These are phyloP conservation scores for Echeveria elegans DNA, from an alignment of 164 flowering plant species.

Conservation along the genomic window DNA sequence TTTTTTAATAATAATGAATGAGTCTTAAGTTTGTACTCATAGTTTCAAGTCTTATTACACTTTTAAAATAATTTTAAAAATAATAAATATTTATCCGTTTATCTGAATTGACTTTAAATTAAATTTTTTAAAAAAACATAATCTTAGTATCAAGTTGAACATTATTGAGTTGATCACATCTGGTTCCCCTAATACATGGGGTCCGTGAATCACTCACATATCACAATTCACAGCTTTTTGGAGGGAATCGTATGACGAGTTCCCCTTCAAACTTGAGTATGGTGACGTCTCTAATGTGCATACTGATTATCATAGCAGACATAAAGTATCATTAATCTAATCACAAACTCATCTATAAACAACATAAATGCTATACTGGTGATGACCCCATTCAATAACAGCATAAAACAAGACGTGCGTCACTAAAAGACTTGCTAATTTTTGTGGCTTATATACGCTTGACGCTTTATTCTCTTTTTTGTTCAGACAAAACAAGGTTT, in stretches of 20 bases:
- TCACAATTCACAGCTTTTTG: background rate
- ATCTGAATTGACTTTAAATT: too few relatives aligned
- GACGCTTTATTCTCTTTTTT: background rate
- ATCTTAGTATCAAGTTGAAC: too few relatives aligned
- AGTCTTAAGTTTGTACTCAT: too few relatives aligned
- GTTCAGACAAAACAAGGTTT: background rate
- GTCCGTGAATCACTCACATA: too few relatives aligned
- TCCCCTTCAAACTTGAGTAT: background rate
- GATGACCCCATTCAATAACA: background rate
- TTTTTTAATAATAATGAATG: too few relatives aligned
- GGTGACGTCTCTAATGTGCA: slow-evolving; percentile 4
- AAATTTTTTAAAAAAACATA: too few relatives aligned
- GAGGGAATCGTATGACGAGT: background rate
- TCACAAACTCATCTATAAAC: background rate
- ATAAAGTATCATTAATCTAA: background rate
- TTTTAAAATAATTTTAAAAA: too few relatives aligned
- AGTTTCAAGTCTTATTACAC: too few relatives aligned
- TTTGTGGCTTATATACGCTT: background rate
- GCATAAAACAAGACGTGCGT: background rate
- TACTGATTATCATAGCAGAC: background rate
- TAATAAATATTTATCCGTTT: too few relatives aligned
- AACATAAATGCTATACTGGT: background rate
- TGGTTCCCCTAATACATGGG: background rate
- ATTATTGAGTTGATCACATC: slow-evolving; percentile 1
- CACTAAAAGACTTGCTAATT: background rate